Percentiles rank a stretch among this genome's conserved stretches.
Conservation (phyloP, 306 rosid species). For the Acmispon strigosus region DNA sequence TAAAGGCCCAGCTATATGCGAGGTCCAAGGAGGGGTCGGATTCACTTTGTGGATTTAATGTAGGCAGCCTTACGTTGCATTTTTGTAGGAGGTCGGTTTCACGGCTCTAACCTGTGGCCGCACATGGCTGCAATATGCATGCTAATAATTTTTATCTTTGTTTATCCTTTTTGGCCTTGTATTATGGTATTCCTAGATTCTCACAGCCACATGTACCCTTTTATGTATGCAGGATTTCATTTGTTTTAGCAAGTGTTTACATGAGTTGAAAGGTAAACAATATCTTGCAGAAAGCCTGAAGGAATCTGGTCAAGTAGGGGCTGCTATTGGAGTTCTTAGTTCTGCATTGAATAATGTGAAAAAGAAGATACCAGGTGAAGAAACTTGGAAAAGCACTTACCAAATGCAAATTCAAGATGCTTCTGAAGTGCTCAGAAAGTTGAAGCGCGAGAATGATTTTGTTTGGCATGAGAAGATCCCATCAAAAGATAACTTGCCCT, state of each 20-base stretch:
- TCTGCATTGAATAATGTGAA: conserved; percentile 30
- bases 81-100: no score
- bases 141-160: no score
- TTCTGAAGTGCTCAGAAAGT: conserved; percentile 56
- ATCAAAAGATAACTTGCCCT: conserved; percentile 36
- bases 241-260: conserved; percentile 43
- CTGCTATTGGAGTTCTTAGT: conserved; percentile 56
- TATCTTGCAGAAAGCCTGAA: conserved; percentile 47
- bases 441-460: conserved; percentile 56
- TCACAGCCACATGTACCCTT: background rate
- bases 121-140: no score
- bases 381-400: conserved; percentile 43
- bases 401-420: conserved; percentile 36
- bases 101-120: no score
- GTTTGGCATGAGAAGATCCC: conserved; percentile 64
- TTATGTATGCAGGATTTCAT: conserved; percentile 54
- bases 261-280: conserved; percentile 51
- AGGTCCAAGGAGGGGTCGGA: no score
- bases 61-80: no score
- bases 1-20: no score
- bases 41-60: no score
- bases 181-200: background rate
- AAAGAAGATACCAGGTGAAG: conserved; percentile 39
- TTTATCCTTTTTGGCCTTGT: background rate
- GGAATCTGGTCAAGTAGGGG: conserved; percentile 44